A percentile compares a stretch with the other conserved stretches of the same genome.
phyloP scores from a whole-genome alignment of 164 flowering plant genomes.

The Piper betle region DNA sequence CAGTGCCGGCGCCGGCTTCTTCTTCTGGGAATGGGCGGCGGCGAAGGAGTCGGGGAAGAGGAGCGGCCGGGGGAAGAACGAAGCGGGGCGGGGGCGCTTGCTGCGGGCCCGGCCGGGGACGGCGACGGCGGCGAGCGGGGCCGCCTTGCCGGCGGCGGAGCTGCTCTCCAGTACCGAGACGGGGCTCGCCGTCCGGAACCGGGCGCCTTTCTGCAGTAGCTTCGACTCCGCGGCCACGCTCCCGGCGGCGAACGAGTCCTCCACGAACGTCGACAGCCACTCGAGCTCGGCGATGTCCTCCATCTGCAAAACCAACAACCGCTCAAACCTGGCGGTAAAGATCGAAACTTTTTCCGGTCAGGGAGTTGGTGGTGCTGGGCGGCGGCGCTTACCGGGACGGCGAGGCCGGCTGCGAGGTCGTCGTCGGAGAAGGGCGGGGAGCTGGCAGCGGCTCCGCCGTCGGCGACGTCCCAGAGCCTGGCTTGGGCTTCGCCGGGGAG shows the following conservation, averaged over 20 bases:
- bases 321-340: background rate
- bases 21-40: slow-evolving; percentile 20
- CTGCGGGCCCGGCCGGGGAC: slow-evolving; percentile 62
- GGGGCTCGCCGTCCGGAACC: slow-evolving; percentile 62
- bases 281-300: slow-evolving; percentile 86
- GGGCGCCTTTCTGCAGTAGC: slow-evolving; percentile 16
- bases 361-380: background rate
- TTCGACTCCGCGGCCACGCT: slow-evolving; percentile 26
- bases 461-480: slow-evolving; percentile 2
- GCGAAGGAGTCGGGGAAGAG: slow-evolving; percentile 40
- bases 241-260: slow-evolving; percentile 72
- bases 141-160: slow-evolving; percentile 40
- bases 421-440: slow-evolving; percentile 12
- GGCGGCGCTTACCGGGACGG: slow-evolving; percentile 40
- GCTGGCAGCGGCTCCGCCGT: slow-evolving; percentile 2
- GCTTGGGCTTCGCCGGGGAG: background rate
- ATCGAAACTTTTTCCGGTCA: background rate
- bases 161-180: slow-evolving; percentile 81
- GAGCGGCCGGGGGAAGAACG: slow-evolving; percentile 44
- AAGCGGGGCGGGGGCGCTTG: slow-evolving; percentile 81
- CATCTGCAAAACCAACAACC: slow-evolving; percentile 28
- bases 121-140: slow-evolving; percentile 24
- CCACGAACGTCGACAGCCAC: slow-evolving; percentile 85
- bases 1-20: slow-evolving; percentile 8
- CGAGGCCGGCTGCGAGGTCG: slow-evolving; percentile 29